Conservation (phyloP, 192 early-diverging fungal genomes). For the Lobosporangium transversale region DNA sequence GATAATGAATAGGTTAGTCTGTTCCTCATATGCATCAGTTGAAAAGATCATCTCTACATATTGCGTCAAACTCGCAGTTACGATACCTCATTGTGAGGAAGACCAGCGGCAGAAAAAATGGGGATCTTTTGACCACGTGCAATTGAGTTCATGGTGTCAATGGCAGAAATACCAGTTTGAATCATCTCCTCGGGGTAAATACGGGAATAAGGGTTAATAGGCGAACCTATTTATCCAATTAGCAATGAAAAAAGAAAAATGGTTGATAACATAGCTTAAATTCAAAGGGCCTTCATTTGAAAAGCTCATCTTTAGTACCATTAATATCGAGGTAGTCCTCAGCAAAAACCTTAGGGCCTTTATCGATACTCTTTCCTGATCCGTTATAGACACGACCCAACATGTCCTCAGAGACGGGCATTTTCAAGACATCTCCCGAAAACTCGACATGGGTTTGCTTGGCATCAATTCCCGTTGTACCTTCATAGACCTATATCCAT, state of each 20-base stretch:
- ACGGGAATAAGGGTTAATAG: slow-evolving; percentile 99
- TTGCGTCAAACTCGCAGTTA: neutral
- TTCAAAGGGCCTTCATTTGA: too few species aligned
- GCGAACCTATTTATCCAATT: slow-evolving; percentile 71
- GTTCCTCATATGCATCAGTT: too few species aligned
- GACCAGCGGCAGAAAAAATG: slow-evolving; percentile 98
- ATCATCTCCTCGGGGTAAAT: slow-evolving; percentile 99
- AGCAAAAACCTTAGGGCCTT: slow-evolving; percentile 99
- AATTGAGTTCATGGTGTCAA: slow-evolving; percentile 99
- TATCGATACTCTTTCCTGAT: slow-evolving; percentile 98
- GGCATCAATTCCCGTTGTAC: slow-evolving; percentile 95
- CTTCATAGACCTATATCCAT: slow-evolving; percentile 87
- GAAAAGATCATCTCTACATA: too few species aligned
- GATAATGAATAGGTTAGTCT: too few species aligned
- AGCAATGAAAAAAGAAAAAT: neutral
- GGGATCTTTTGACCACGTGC: slow-evolving; percentile 99
- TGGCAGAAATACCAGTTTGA: slow-evolving; percentile 98
- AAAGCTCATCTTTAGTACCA: too few species aligned
- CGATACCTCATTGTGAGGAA: slow-evolving; percentile 95
- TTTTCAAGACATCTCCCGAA: slow-evolving; percentile 94
- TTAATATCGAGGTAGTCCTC: slow-evolving; percentile 98
- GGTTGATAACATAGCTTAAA: neutral
- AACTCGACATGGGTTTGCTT: slow-evolving; percentile 97
- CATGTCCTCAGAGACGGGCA: slow-evolving; percentile 99
- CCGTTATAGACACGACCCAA: slow-evolving; percentile 99